phyloP scores from a whole-genome alignment of 2,329 filamentous ascomycete genomes.

The Raffaelea ambrosiae region DNA sequence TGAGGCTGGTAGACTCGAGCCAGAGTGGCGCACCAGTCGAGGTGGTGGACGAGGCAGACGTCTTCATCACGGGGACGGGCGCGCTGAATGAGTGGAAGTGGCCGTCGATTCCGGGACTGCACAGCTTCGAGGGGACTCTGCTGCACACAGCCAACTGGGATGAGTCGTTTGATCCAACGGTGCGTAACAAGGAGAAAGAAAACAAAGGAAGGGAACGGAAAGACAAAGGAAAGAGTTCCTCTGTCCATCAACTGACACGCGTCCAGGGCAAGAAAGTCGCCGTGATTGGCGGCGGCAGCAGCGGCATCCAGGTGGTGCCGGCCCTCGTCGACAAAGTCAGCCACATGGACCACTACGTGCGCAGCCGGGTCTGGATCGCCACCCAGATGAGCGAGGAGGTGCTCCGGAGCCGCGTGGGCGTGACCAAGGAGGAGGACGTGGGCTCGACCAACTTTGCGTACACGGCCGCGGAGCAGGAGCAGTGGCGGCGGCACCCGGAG shows the following conservation, averaged over 20 bases:
- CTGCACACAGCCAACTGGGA: constrained; percentile 5
- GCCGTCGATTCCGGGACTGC: constrained; percentile 4
- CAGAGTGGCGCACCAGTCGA: constrained; percentile 23
- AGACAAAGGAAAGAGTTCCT: too few species aligned
- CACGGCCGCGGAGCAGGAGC: neutral
- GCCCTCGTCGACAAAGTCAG: neutral
- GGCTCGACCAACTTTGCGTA: neutral
- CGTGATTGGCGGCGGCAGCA: constrained; percentile 12
- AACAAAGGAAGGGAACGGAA: too few species aligned
- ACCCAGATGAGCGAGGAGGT: too few species aligned
- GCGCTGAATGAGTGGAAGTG: neutral
- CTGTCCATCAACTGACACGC: too few species aligned
- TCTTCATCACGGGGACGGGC: constrained; percentile 7
- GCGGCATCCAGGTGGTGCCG: constrained; percentile 10
- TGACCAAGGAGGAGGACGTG: neutral
- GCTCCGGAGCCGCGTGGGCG: neutral
- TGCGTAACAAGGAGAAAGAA: too few species aligned
- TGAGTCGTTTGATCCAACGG: neutral
- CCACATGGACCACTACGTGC: constrained; percentile 9
- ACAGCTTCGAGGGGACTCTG: constrained; percentile 1
- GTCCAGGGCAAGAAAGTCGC: constrained; percentile 8
- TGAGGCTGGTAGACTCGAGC: constrained; percentile 24
- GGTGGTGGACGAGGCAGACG: neutral
- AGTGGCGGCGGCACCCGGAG: neutral
- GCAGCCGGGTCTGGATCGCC: constrained; percentile 5